A percentile compares a stretch with the other conserved stretches of the same genome.
Conservation (phyloP, 768 basidiomycete species). For the Bullera alba region DNA sequence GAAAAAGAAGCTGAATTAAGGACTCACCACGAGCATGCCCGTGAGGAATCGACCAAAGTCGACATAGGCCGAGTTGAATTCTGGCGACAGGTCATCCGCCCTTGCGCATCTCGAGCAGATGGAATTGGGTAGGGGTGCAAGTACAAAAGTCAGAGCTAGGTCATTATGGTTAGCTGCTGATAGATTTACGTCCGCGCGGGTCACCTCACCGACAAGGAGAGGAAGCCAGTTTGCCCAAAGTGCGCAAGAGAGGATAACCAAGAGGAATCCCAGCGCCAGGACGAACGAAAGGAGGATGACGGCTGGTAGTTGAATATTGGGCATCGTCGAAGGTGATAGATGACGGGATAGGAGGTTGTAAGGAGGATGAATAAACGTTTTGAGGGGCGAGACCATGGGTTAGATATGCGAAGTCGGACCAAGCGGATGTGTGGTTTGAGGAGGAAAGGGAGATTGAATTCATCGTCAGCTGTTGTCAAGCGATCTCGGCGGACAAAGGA, state of each 20-base stretch:
- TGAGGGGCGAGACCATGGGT: no score
- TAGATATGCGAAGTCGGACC: no score
- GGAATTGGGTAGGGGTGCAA: slow-evolving; percentile 92
- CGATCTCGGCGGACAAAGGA: background rate
- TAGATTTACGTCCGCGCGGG: background rate
- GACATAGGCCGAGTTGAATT: slow-evolving; percentile 56
- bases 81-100: slow-evolving; percentile 74
- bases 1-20: background rate
- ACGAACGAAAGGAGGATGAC: slow-evolving; percentile 96
- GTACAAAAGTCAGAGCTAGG: slow-evolving; percentile 82
- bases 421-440: no score
- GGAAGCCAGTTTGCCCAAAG: slow-evolving; percentile 96
- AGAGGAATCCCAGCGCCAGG: slow-evolving; percentile 91
- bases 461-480: background rate
- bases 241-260: slow-evolving; percentile 95
- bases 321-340: background rate
- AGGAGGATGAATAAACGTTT: background rate
- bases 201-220: slow-evolving; percentile 71
- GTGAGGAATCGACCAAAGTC: slow-evolving; percentile 96
- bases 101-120: slow-evolving; percentile 82
- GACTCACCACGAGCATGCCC: slow-evolving; percentile 66
- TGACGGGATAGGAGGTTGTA: background rate
- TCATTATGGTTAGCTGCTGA: background rate
- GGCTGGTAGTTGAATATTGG: slow-evolving; percentile 52
- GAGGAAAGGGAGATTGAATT: background rate